A percentile compares a stretch with the other conserved stretches of the same genome.
phyloP scores from a whole-genome alignment of 306 rosid species.

The Rubus idaeus region DNA sequence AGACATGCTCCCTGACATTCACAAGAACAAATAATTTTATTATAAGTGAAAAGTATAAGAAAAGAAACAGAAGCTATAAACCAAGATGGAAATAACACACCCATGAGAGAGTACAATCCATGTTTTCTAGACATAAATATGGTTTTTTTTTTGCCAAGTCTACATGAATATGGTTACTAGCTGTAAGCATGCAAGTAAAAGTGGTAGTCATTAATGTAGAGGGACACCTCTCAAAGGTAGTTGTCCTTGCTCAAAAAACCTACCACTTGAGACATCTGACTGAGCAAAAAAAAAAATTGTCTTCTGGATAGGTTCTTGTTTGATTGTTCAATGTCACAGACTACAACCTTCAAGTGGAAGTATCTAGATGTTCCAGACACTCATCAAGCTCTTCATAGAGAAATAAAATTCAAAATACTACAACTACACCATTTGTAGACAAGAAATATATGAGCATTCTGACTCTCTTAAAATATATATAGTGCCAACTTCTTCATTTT shows the following conservation, averaged over 20 bases:
- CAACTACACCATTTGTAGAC: not conserved
- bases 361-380: not conserved
- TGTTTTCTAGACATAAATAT: not conserved
- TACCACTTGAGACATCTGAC: not conserved
- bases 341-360: not conserved
- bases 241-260: not conserved
- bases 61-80: constrained; percentile 18
- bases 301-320: not conserved
- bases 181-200: not conserved
- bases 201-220: not conserved
- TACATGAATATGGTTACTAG: too few species aligned
- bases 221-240: not conserved
- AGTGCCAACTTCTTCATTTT: not conserved
- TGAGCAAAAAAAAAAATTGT: not conserved
- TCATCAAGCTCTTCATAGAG: not conserved
- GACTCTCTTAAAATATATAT: not conserved
- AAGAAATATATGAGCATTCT: not conserved
- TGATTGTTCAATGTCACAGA: not conserved
- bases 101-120: not conserved
- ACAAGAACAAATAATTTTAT: constrained; percentile 13
- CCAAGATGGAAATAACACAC: not conserved
- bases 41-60: not conserved
- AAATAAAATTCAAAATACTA: not conserved
- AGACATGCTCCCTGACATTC: constrained; percentile 83
- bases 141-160: not conserved